Evolutionary conservation across 805 yeast species (phyloP), one percentile per base, ranked within the genome.

Genomic region (Cyberlindnera japonica): DNA sequence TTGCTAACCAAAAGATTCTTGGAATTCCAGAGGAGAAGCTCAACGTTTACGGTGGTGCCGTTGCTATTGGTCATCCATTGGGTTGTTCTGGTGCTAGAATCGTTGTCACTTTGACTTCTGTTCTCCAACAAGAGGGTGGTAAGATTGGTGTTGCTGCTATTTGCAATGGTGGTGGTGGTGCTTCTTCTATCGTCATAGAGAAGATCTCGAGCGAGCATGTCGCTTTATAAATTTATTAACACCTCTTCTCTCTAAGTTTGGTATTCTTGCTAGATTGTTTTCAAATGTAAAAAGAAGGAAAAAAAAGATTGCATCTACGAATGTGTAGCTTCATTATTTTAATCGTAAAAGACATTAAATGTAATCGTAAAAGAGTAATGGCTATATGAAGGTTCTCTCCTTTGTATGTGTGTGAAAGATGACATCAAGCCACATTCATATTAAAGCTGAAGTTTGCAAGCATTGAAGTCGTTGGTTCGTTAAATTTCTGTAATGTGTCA

Each of bases 91-190:
- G 97, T 65, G 95, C 95, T 34, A 78, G 97, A 74, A 77, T 93
- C 57, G 78, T 93, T 43, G 90, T 87, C 51, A 93, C 99, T 21
- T 75, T 93, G 64, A 57, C 80, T 44, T 77, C 88, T 36, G 89
- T 90, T 14, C 77, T 93, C 60, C 51, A 66, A 27, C 96, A 91
- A 70, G 98, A 93, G 72, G 67, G 67, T 41, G 95, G 91, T 54
- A 87, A 83, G 69, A 65, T 81, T 53, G 99, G 99, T 64, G 88
- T 80, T 52, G 97, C 96, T 57, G 96, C 88, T 64, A 83, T 93
- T 61, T 93, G 99, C 76, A 93, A 93, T 66, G 99, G 99, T 72
- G 99, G 99, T 59, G 99, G 99, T 63, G 99, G 99, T 63, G 98
- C 97, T 36, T 83, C 95, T 41, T 82, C 98, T 19, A 72, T 93